These are phyloP conservation scores for Staphylotrichum tortipilum DNA, from an alignment of 495 filamentous ascomycete genomes.

Conservation along the genomic window DNA sequence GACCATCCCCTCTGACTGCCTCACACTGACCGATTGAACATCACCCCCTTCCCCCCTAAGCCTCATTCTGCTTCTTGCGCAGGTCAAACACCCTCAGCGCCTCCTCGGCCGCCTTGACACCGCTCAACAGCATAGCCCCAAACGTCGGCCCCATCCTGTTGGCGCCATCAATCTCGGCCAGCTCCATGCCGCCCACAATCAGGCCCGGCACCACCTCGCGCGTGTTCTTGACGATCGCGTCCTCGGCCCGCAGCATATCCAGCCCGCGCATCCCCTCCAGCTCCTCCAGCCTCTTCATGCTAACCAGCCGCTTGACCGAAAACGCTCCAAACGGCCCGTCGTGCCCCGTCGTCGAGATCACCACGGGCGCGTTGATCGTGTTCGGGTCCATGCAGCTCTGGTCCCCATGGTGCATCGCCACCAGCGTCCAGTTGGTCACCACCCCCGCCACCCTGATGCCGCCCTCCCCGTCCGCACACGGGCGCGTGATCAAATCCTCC, in stretches of 20 bases:
- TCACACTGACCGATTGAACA: background rate
- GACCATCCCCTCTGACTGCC: background rate
- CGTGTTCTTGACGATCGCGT: slow-evolving; percentile 83
- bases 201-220: slow-evolving; percentile 78
- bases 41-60: slow-evolving; percentile 1
- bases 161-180: slow-evolving; percentile 81
- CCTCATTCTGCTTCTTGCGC: slow-evolving; percentile 52
- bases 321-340: slow-evolving; percentile 90
- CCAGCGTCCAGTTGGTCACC: slow-evolving; percentile 90
- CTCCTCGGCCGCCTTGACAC: slow-evolving; percentile 85
- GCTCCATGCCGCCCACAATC: slow-evolving; percentile 89
- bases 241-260: slow-evolving; percentile 83
- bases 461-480: slow-evolving; percentile 31
- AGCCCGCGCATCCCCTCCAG: slow-evolving; percentile 85
- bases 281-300: slow-evolving; percentile 71
- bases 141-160: slow-evolving; percentile 75
- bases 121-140: slow-evolving; percentile 73
- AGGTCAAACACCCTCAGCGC: slow-evolving; percentile 65
- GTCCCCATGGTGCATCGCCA: slow-evolving; percentile 75
- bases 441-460: slow-evolving; percentile 69
- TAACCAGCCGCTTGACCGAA: slow-evolving; percentile 73
- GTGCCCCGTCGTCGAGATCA: slow-evolving; percentile 83
- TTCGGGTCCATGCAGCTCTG: slow-evolving; percentile 94
- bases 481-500: slow-evolving; percentile 80
- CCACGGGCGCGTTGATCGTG: slow-evolving; percentile 81